A percentile compares a stretch with the other conserved stretches of the same genome.
phyloP scores from a whole-genome alignment of 1,284 basidiomycete genomes.

The Hortiboletus rubellus region DNA sequence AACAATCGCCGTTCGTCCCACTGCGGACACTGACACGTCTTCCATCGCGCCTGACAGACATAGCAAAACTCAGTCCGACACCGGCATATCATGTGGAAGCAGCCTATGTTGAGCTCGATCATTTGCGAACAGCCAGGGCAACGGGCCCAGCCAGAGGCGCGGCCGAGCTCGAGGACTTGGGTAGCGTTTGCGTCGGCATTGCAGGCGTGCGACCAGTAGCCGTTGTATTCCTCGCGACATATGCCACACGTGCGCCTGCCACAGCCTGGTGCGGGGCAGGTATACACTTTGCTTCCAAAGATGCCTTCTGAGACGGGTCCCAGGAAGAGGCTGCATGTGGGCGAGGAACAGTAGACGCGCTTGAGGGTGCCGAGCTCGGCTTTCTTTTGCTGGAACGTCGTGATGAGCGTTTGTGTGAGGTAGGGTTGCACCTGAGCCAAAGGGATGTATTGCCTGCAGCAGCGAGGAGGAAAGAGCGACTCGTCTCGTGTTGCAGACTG shows the following conservation, averaged over 20 bases:
- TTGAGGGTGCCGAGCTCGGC: conserved; percentile 40
- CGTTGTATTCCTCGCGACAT: conserved; percentile 34
- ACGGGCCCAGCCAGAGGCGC: conserved; percentile 41
- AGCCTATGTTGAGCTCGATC: conserved; percentile 44
- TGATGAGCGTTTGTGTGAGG: conserved; percentile 27
- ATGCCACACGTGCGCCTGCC: conserved; percentile 33
- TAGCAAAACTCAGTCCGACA: conserved; percentile 50
- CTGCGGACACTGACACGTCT: conserved; percentile 42
- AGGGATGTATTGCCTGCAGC: conserved; percentile 41
- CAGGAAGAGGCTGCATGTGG: conserved; percentile 43
- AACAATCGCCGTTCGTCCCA: conserved; percentile 43
- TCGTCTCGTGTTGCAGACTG: conserved; percentile 41
- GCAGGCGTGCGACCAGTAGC: conserved; percentile 26
- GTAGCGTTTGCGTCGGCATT: conserved; percentile 28
- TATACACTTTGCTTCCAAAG: conserved; percentile 9
- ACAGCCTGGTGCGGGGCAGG: conserved; percentile 33
- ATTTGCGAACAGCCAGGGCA: conserved; percentile 45
- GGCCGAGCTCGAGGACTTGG: conserved; percentile 36
- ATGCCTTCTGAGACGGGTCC: conserved; percentile 33
- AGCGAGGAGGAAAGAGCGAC: conserved; percentile 46
- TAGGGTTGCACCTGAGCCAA: conserved; percentile 29
- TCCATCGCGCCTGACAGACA: conserved; percentile 42
- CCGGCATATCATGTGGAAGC: conserved; percentile 49
- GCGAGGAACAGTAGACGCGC: conserved; percentile 46
- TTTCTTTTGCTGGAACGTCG: conserved; percentile 33